Percentiles rank a stretch among this genome's conserved stretches.
These are phyloP conservation scores for Botrytis aclada DNA, from an alignment of 2,329 filamentous ascomycete genomes.

Conservation along the genomic window DNA sequence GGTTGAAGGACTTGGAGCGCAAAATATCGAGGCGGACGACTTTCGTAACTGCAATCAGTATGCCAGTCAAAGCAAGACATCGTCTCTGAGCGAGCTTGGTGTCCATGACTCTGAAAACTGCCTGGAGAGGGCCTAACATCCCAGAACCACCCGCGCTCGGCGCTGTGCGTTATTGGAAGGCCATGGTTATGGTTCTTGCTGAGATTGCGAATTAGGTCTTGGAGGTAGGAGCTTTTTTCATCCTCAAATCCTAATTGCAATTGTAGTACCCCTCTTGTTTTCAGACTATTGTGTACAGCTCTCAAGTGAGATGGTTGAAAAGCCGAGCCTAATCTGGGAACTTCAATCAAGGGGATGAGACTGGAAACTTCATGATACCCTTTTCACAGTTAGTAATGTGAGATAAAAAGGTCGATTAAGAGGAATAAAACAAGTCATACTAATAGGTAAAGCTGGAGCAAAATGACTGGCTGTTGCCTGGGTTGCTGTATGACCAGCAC, in stretches of 20 bases:
- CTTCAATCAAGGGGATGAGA: neutral
- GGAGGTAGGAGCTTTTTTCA: constrained; percentile 27
- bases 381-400: neutral
- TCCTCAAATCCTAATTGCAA: constrained; percentile 28
- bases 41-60: constrained; percentile 36
- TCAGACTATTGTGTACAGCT: constrained; percentile 23
- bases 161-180: constrained; percentile 30
- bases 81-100: constrained; percentile 13
- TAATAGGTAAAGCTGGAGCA: neutral
- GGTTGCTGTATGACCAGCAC: neutral
- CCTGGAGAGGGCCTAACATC: constrained; percentile 31
- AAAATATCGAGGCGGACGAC: constrained; percentile 33
- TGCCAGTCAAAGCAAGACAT: constrained; percentile 38
- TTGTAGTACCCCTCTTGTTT: constrained; percentile 26
- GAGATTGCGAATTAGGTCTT: constrained; percentile 24
- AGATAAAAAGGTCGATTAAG: neutral
- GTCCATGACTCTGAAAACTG: constrained; percentile 31
- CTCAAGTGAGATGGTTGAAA: constrained; percentile 3
- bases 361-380: neutral
- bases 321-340: neutral
- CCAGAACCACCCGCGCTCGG: constrained; percentile 34
- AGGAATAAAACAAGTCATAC: neutral
- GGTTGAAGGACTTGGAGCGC: constrained; percentile 34
- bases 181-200: constrained; percentile 23
- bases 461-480: neutral